phyloP scores from a whole-genome alignment of 2,329 filamentous ascomycete genomes.

The Fonsecaea pedrosoi region DNA sequence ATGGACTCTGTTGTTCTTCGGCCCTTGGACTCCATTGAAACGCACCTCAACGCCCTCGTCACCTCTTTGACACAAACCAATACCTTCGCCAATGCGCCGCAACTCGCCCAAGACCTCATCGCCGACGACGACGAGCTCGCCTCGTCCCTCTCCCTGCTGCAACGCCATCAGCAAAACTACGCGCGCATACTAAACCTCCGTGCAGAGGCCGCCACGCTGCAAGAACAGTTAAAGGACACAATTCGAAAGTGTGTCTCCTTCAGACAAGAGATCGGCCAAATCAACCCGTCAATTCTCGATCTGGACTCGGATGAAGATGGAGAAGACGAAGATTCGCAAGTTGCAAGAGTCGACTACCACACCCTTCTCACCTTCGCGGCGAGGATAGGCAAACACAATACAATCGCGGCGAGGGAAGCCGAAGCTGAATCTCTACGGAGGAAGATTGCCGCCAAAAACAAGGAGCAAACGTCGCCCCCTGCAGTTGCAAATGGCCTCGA shows the following conservation, averaged over 20 bases:
- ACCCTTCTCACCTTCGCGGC: constrained; percentile 54
- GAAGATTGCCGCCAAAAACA: constrained; percentile 31
- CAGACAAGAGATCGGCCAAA: constrained; percentile 50
- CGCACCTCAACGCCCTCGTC: constrained; percentile 51
- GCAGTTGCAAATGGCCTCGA: neutral
- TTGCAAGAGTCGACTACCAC: constrained; percentile 51
- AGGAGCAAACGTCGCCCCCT: neutral
- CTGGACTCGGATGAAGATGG: constrained; percentile 38
- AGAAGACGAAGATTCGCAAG: constrained; percentile 39
- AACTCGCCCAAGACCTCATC: constrained; percentile 50
- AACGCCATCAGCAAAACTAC: constrained; percentile 54
- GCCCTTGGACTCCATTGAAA: constrained; percentile 51
- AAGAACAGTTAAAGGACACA: constrained; percentile 51
- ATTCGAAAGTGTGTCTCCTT: constrained; percentile 50
- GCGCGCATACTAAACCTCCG: constrained; percentile 51
- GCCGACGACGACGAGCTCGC: constrained; percentile 52
- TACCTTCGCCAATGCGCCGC: constrained; percentile 51
- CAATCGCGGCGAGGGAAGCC: constrained; percentile 53
- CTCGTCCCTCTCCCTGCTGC: constrained; percentile 51
- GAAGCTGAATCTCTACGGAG: constrained; percentile 42
- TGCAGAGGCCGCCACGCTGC: constrained; percentile 48
- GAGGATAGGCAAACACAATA: constrained; percentile 56
- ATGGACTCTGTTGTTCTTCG: constrained; percentile 52
- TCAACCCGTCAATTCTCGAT: constrained; percentile 42
- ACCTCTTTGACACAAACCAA: constrained; percentile 52